Evolutionary conservation across 257 asterid genomes (phyloP).

Genomic region (Nicotiana noctiflora): DNA sequence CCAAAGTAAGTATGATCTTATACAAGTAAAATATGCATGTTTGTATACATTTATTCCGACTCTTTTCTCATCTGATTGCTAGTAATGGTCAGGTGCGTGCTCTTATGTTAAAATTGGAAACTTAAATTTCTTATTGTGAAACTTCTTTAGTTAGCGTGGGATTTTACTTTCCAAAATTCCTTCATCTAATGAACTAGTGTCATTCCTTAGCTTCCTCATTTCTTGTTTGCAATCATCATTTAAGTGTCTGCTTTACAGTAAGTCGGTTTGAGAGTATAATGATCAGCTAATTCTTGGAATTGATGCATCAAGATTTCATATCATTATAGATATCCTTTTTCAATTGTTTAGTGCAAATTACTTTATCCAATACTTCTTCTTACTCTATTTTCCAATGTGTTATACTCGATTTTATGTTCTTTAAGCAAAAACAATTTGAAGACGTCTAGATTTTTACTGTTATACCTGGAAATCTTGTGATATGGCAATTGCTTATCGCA

Average conservation of each 20-base stretch:
- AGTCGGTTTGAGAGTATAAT: neutral
- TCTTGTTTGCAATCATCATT: neutral
- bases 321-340: neutral
- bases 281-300: neutral
- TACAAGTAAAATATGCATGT: slow-evolving; percentile 8
- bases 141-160: neutral
- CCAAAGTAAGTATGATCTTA: slow-evolving; percentile 59
- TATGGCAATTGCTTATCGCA: neutral
- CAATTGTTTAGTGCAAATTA: neutral
- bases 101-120: neutral
- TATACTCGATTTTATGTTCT: neutral
- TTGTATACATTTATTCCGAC: neutral
- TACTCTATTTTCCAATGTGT: neutral
- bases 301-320: neutral
- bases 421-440: neutral
- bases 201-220: neutral
- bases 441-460: neutral
- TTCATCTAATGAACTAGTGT: neutral
- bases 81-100: neutral
- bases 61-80: neutral
- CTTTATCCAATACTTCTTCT: neutral
- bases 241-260: no score
- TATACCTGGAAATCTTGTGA: neutral
- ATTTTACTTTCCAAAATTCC: neutral
- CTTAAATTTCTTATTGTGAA: neutral